A percentile compares a stretch with the other conserved stretches of the same genome.
phyloP scores from a whole-genome alignment of 192 early-diverging fungal species.

The Funneliformis geosporum region DNA sequence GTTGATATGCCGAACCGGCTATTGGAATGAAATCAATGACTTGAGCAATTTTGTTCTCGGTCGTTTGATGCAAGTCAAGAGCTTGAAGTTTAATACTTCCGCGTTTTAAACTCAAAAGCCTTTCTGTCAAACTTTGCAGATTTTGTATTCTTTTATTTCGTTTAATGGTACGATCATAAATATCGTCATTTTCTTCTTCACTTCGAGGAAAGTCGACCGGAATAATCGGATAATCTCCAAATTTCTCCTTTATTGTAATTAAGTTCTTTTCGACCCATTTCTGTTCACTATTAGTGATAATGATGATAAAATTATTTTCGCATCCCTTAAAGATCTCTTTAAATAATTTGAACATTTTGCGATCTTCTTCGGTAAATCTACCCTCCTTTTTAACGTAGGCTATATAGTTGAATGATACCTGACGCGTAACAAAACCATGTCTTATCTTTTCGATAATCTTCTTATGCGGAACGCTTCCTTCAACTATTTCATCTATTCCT shows the following conservation, averaged over 20 bases:
- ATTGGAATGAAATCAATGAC: not conserved
- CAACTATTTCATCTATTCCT: constrained; percentile 24
- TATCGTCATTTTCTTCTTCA: not conserved
- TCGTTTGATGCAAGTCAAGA: not conserved
- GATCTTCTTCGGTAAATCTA: constrained; percentile 27
- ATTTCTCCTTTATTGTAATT: not conserved
- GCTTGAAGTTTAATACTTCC: not conserved
- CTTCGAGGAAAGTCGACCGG: constrained; percentile 28
- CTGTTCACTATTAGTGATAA: constrained; percentile 29
- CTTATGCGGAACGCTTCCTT: not conserved
- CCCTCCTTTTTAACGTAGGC: constrained; percentile 31
- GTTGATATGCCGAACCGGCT: not conserved
- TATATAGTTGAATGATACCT: constrained; percentile 10
- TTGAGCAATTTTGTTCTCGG: not conserved
- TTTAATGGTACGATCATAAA: no score
- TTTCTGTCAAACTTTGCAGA: no score
- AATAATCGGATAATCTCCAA: constrained; percentile 32
- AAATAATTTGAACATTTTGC: constrained; percentile 25
- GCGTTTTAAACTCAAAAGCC: no score
- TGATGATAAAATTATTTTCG: constrained; percentile 30
- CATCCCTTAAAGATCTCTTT: constrained; percentile 31
- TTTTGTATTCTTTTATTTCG: no score
- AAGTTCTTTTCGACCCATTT: constrained; percentile 23
- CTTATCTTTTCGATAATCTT: not conserved
- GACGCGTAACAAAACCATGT: not conserved